Evolutionary conservation across 73 alveolate species (phyloP).

Genomic region (Stentor coeruleus): DNA sequence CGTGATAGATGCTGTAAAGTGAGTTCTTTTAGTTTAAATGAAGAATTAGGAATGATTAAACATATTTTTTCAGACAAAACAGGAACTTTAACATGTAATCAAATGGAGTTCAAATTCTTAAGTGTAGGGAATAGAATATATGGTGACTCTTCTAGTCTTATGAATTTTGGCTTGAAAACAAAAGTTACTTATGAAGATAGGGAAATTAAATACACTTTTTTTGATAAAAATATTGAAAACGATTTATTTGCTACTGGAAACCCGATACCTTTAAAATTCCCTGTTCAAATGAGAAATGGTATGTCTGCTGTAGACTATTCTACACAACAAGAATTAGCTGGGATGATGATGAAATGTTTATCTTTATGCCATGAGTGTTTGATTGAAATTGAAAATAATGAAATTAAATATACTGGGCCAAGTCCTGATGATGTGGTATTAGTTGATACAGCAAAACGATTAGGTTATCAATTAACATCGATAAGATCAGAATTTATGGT

Average conservation of each 20-base stretch:
- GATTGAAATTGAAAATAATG: slow-evolving; percentile 34
- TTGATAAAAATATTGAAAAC: neutral
- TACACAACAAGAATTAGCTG: neutral
- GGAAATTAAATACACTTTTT: slow-evolving; percentile 2
- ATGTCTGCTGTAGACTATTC: neutral
- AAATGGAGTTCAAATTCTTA: slow-evolving; percentile 60
- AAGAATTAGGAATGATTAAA: slow-evolving; percentile 63
- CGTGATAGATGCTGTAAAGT: slow-evolving; percentile 65
- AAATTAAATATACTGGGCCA: slow-evolving; percentile 10
- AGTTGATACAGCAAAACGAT: slow-evolving; percentile 14
- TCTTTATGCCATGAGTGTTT: slow-evolving; percentile 58
- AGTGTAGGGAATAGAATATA: slow-evolving; percentile 37
- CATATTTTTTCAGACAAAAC: slow-evolving; percentile 69
- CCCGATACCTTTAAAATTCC: neutral
- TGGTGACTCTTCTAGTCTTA: slow-evolving; percentile 40
- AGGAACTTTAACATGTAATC: slow-evolving; percentile 71
- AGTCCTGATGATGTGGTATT: slow-evolving; percentile 17
- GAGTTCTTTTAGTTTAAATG: slow-evolving; percentile 50
- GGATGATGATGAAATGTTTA: neutral
- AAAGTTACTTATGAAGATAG: slow-evolving; percentile 16
- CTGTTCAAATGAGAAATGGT: neutral
- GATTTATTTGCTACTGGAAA: neutral
- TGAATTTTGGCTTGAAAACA: slow-evolving; percentile 46
- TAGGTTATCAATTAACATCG: neutral
- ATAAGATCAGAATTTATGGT: neutral